Evolutionary conservation across 208 protist species (phyloP).

Genomic region (Leishmania mexicana): DNA sequence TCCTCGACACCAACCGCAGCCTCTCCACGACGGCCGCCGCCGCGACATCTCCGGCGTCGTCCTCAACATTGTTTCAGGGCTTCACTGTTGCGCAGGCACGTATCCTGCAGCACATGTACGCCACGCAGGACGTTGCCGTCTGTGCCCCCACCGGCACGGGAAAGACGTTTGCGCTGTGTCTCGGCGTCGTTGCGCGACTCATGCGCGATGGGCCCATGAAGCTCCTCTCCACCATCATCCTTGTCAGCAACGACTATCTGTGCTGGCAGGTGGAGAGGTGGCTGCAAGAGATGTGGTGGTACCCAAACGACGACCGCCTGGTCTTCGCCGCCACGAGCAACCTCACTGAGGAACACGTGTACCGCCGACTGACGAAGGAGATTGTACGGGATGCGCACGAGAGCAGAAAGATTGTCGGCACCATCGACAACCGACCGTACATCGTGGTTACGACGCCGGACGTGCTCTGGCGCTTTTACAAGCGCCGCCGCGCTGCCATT

Average conservation of each 20-base stretch:
- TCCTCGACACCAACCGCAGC: conserved; percentile 32
- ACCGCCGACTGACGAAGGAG: conserved; percentile 76
- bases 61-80: conserved; percentile 19
- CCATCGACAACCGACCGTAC: conserved; percentile 79
- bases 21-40: conserved; percentile 3
- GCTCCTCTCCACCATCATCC: conserved; percentile 76
- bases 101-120: conserved; percentile 89
- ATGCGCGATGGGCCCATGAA: conserved; percentile 92
- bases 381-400: conserved; percentile 49
- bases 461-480: conserved; percentile 77
- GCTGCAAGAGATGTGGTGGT: conserved; percentile 92
- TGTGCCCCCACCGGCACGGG: conserved; percentile 91
- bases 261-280: conserved; percentile 82
- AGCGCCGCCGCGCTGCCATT: conserved; percentile 54
- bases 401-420: conserved; percentile 36
- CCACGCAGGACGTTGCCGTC: conserved; percentile 77
- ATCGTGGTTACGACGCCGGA: conserved; percentile 79
- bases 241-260: conserved; percentile 78
- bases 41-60: neutral
- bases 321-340: conserved; percentile 78
- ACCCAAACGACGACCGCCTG: conserved; percentile 78
- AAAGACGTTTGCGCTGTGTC: conserved; percentile 89
- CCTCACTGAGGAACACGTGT: conserved; percentile 56
- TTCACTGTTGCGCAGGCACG: conserved; percentile 86
- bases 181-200: conserved; percentile 78